These are phyloP conservation scores for Candida ipomoeae DNA, from an alignment of 805 yeast genomes.

Conservation along the genomic window DNA sequence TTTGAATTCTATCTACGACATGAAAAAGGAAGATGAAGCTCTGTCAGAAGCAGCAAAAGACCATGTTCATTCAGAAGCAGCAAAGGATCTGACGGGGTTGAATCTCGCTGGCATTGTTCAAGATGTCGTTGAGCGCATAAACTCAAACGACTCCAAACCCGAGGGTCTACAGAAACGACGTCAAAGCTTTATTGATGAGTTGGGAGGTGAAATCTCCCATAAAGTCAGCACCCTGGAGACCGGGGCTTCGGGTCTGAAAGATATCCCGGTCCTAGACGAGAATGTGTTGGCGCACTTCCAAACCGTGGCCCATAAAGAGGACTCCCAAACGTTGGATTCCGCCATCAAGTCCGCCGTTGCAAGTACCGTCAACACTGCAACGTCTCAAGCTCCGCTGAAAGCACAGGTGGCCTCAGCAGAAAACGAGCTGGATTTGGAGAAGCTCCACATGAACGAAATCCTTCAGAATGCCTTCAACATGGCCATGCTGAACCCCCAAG, in stretches of 20 bases:
- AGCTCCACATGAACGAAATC: constrained; percentile 58
- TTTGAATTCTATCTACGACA: not conserved
- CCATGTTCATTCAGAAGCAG: not conserved
- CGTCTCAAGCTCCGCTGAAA: not conserved
- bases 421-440: constrained; percentile 49
- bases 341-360: constrained; percentile 14
- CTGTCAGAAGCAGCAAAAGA: not conserved
- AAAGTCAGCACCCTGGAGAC: not conserved
- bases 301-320: constrained; percentile 28
- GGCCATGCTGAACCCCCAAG: constrained; percentile 64
- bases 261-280: constrained; percentile 34
- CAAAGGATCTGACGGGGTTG: not conserved
- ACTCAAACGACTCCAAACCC: constrained; percentile 10
- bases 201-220: not conserved
- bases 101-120: constrained; percentile 23
- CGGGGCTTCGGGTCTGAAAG: constrained; percentile 7
- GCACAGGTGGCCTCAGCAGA: not conserved
- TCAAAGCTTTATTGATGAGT: constrained; percentile 1
- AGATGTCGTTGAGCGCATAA: constrained; percentile 23
- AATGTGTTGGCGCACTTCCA: constrained; percentile 35
- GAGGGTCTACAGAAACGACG: constrained; percentile 12
- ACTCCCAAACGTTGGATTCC: constrained; percentile 5
- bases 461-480: constrained; percentile 72
- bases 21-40: constrained; percentile 13
- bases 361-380: constrained; percentile 12